Base-by-base conservation (phyloP, 2,329 filamentous ascomycete species). In the Endoconidiophora laricicola region DNA sequence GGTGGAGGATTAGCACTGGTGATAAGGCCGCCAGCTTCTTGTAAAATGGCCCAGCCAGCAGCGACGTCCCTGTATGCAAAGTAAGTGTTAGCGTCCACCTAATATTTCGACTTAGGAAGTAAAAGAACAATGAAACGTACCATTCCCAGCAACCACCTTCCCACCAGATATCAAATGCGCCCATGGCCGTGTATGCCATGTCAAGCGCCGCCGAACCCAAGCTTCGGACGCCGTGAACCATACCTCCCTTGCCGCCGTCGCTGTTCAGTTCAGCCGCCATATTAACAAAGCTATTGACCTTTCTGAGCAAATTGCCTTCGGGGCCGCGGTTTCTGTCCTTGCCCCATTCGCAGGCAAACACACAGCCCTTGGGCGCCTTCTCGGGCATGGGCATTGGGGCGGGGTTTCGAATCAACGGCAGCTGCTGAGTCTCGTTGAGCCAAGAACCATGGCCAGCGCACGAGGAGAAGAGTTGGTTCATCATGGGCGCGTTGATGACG, bases 121-220 rank as follows among this genome's bases (percentile, higher is more conserved):
- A 2, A 6, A 9, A 33, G 1, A 33, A 33, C 29, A 33, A 9
- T 10, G 26, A 33, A 33, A 61, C 70, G 56, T 57, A 79, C 78
- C 83, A 87, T 63, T 86, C 83, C 82, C 82, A 86, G 58, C 81
- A 86, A 0, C 82, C 82, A 2, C 81, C 83, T 60, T 87, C 82
- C 82, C 82, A 87, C 82, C 83, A 86, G 9, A 86, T 84, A 62
- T 87, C 83, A 56, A 86, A 79, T 0, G 77, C 69, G 0, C 83
- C 83, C 72, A 83, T 83, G 10, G 83, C 83, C 7, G 77, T 76
- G 60, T 86, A 87, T 0, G 81, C 82, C 45, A 87, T 63, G 61
- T 86, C 83, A 49, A 87, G 60, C 1, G 83, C 84, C 6, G 83
- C 83, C 58, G 80, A 81, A 22, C 82, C 82, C 52, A 87, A 60